phyloP scores from a whole-genome alignment of 2,329 filamentous ascomycete genomes.

The Cladosporium halotolerans region DNA sequence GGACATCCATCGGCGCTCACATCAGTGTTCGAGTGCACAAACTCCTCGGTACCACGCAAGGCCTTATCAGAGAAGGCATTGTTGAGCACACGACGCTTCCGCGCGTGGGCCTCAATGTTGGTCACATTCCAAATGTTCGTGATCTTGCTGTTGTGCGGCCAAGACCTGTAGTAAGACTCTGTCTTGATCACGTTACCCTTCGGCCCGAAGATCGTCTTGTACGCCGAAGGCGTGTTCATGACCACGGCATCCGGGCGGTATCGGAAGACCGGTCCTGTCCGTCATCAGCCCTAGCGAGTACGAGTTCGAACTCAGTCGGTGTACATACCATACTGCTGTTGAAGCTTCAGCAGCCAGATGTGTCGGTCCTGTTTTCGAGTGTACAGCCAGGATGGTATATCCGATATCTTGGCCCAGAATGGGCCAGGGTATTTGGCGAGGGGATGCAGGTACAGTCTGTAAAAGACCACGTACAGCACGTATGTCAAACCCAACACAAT shows the following conservation, averaged over 20 bases:
- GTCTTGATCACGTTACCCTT: slow-evolving; percentile 19
- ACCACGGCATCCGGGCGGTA: slow-evolving; percentile 18
- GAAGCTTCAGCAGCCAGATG: slow-evolving; percentile 15
- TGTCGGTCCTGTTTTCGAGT: slow-evolving; percentile 16
- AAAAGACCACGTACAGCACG: background rate
- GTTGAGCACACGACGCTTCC: slow-evolving; percentile 15
- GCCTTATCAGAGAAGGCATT: slow-evolving; percentile 18
- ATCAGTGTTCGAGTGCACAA: slow-evolving; percentile 16
- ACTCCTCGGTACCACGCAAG: slow-evolving; percentile 14
- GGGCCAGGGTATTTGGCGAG: slow-evolving; percentile 11
- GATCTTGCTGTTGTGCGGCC: slow-evolving; percentile 13
- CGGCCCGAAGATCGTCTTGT: slow-evolving; percentile 16
- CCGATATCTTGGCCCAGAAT: slow-evolving; percentile 15
- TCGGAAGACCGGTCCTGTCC: slow-evolving; percentile 15
- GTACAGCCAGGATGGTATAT: slow-evolving; percentile 15
- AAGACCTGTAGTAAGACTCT: slow-evolving; percentile 16
- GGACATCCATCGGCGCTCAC: too few relatives aligned
- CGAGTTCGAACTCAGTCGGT: background rate
- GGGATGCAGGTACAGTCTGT: slow-evolving; percentile 9
- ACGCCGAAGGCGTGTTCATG: slow-evolving; percentile 17
- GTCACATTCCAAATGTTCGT: slow-evolving; percentile 19
- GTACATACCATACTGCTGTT: slow-evolving; percentile 15
- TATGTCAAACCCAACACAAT: background rate
- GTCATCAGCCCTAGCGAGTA: background rate
- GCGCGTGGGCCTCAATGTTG: slow-evolving; percentile 13